Percentiles rank a stretch among this genome's conserved stretches.
phyloP scores from a whole-genome alignment of 345 rosid genomes.

The Eucalyptus polybractea region DNA sequence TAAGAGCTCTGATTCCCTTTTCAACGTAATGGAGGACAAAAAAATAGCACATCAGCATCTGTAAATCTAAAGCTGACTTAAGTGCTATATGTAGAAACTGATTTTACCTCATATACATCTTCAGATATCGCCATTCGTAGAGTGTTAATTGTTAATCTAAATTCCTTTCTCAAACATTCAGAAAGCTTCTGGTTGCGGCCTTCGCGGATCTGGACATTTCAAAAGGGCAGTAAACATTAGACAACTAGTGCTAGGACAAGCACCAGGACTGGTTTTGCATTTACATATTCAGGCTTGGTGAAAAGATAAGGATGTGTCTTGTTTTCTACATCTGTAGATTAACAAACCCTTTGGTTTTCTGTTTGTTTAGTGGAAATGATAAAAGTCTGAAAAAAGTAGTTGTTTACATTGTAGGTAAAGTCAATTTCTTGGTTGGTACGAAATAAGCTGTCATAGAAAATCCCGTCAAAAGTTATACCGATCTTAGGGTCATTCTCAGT shows the following conservation, averaged over 20 bases:
- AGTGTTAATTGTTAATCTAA: constrained; percentile 59
- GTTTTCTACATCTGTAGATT: not conserved
- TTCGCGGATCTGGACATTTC: constrained; percentile 54
- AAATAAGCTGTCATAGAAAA: not conserved
- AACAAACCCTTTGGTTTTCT: not conserved
- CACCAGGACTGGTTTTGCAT: not conserved
- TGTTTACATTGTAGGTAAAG: not conserved
- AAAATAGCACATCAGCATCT: not conserved
- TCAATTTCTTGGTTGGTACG: not conserved
- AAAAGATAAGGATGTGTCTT: not conserved
- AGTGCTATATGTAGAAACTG: not conserved
- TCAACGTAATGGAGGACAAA: not conserved
- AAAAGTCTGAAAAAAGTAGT: not conserved
- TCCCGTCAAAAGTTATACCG: constrained; percentile 18
- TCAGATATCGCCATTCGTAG: constrained; percentile 47
- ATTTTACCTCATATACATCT: constrained; percentile 77
- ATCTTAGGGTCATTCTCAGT: constrained; percentile 56
- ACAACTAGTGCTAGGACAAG: not conserved
- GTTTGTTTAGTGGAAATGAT: not conserved
- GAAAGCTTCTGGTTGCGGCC: constrained; percentile 59
- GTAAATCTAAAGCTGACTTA: not conserved
- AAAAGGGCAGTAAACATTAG: not conserved
- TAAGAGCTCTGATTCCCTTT: constrained; percentile 85
- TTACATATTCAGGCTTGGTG: not conserved
- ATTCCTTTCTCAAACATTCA: constrained; percentile 80